Percentiles rank a stretch among this genome's conserved stretches.
Evolutionary conservation across 805 yeast genomes (phyloP).

Genomic region (Pichia nakasei): DNA sequence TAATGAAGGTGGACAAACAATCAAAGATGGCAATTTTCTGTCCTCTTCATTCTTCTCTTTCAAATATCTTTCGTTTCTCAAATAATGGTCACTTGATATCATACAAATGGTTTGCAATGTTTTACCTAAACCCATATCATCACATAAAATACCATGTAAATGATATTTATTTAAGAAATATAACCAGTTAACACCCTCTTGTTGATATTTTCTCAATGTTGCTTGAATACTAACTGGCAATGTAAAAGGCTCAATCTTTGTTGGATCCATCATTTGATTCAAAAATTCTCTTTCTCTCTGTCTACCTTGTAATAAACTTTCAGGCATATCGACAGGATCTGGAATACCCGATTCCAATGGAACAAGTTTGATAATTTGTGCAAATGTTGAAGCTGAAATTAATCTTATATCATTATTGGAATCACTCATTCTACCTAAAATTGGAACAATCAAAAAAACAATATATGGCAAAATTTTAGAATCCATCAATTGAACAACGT

Average conservation of each 20-base stretch:
- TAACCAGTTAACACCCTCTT: constrained; percentile 97
- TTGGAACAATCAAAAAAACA: constrained; percentile 91
- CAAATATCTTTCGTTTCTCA: constrained; percentile 63
- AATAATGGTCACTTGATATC: constrained; percentile 89
- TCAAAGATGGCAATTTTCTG: constrained; percentile 71
- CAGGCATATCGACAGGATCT: constrained; percentile 88
- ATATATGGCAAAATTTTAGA: constrained; percentile 85
- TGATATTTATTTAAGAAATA: constrained; percentile 92
- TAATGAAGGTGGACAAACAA: constrained; percentile 93
- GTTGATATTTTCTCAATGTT: constrained; percentile 88
- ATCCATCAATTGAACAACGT: constrained; percentile 79
- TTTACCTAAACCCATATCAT: constrained; percentile 98
- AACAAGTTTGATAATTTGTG: constrained; percentile 87
- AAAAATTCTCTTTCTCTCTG: constrained; percentile 91
- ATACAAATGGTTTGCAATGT: constrained; percentile 96
- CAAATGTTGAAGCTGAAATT: constrained; percentile 92
- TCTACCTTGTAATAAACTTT: constrained; percentile 74
- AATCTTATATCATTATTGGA: constrained; percentile 80
- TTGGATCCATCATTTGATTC: constrained; percentile 96
- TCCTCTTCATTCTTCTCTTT: constrained; percentile 55
- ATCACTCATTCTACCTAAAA: constrained; percentile 96
- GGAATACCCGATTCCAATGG: constrained; percentile 97
- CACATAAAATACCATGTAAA: constrained; percentile 94
- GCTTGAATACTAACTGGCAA: constrained; percentile 91
- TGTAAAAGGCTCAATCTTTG: constrained; percentile 78